Conservation (phyloP, 371 early-diverging fungal species). For the Sporodiniella umbellata region DNA sequence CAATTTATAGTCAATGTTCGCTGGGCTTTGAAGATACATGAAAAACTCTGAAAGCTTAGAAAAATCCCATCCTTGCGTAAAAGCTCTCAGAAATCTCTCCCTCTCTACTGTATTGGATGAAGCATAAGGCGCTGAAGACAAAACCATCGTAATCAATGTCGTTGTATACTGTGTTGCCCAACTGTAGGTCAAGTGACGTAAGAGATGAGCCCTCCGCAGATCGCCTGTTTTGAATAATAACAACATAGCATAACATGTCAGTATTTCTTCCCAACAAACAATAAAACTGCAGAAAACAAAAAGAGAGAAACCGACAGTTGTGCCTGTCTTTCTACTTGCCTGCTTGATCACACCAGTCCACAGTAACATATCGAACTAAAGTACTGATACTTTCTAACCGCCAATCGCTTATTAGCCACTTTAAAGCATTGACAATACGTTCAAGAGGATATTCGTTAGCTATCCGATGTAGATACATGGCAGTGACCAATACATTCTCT, state of each 20-base stretch:
- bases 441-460: conserved; percentile 70
- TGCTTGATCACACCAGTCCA: conserved; percentile 57
- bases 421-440: conserved; percentile 64
- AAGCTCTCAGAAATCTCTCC: conserved; percentile 63
- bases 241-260: no score
- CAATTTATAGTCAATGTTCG: conserved; percentile 68
- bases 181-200: conserved; percentile 52
- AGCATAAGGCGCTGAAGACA: conserved; percentile 36
- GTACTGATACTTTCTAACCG: conserved; percentile 60
- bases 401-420: conserved; percentile 74
- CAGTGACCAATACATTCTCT: conserved; percentile 68
- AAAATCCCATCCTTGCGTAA: conserved; percentile 76
- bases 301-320: no score
- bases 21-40: conserved; percentile 63
- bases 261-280: no score
- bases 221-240: no score
- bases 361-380: conserved; percentile 62
- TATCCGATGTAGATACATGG: conserved; percentile 67
- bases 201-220: conserved; percentile 49
- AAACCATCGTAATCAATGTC: conserved; percentile 41
- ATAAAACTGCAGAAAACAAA: no score
- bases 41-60: conserved; percentile 75
- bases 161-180: conserved; percentile 64
- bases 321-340: conserved; percentile 8
- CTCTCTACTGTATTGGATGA: conserved; percentile 36